Base-by-base conservation (phyloP, 177 flowering plant genomes). In the Tripterygium wilfordii region DNA sequence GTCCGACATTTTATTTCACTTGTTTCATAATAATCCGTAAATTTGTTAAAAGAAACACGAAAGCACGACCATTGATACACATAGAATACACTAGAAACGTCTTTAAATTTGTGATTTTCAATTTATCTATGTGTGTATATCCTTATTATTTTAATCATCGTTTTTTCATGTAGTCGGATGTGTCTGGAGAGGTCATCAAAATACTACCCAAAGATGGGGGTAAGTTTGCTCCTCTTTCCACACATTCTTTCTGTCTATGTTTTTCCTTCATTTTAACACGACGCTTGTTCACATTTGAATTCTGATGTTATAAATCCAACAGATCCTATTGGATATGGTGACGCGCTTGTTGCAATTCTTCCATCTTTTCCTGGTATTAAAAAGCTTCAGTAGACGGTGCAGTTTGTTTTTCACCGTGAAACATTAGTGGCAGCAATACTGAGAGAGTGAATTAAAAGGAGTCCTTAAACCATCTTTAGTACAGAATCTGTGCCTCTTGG, bases 301-400 rank as follows among this genome's bases (percentile, higher is more conserved):
- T 39, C 20, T 41, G 18, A 2, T 41, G 13, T 32, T 15, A 54
- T 54, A 48, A 32, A 41, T 41, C 42, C 8, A 22, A 53, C 83
- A 88, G 96, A 88, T 9, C 82, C 94, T 13, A 80, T 88, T 28
- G 96, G 90, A 60, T 88, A 84, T 48, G 80, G 85, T 15, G 96
- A 88, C 54, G 62, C 96, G 42, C 79, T 88, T 5, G 69, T 88
- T 25, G 72, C 77, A 3, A 57, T 88, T 36, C 84, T 82, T 30
- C 92, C 96, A 17, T 80, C 90, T 13, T 82, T 84, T 62, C 94
- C 92, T 44, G 96, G 90, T 39, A 84, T 84, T 42, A 88, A 82
- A 80, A 79, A 72, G 70, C 92, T 87, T 53, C 80, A 70, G 53
- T 79, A 70, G 70, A 43, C n/a, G n/a, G n/a, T n/a, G n/a, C n/a